Evolutionary conservation across 2,329 filamentous ascomycete genomes (phyloP).

Genomic region (Sordariomycetes sp.): DNA sequence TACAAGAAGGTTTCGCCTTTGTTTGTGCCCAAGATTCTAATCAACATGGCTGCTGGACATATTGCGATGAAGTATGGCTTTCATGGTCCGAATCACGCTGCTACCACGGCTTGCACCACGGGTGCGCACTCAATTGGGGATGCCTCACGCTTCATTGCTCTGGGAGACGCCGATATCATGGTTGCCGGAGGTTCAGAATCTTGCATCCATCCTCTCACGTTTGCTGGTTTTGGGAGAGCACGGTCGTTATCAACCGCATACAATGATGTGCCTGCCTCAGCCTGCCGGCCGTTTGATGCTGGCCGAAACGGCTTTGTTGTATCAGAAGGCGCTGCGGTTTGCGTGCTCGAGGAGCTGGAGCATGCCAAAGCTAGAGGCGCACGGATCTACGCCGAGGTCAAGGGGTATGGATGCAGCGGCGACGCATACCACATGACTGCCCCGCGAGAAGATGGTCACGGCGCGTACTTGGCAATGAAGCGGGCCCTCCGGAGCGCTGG

Average conservation of each 20-base stretch:
- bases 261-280: constrained; percentile 60
- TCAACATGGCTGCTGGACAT: constrained; percentile 91
- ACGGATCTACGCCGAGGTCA: constrained; percentile 78
- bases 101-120: constrained; percentile 91
- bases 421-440: constrained; percentile 94
- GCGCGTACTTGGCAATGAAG: constrained; percentile 78
- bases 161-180: constrained; percentile 91
- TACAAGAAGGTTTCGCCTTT: constrained; percentile 89
- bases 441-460: constrained; percentile 71
- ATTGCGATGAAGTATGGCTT: constrained; percentile 90
- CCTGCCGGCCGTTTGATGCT: constrained; percentile 82
- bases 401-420: constrained; percentile 81
- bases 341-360: constrained; percentile 82
- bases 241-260: constrained; percentile 76
- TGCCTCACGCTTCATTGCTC: constrained; percentile 84
- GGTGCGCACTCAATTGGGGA: constrained; percentile 93
- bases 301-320: constrained; percentile 82
- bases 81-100: constrained; percentile 83
- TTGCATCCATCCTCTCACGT: constrained; percentile 88
- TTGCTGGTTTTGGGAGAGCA: constrained; percentile 84
- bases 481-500: constrained; percentile 66
- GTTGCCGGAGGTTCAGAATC: constrained; percentile 91
- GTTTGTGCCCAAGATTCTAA: constrained; percentile 86
- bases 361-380: constrained; percentile 76
- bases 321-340: constrained; percentile 79